Evolutionary conservation across 2,329 filamentous ascomycete genomes (phyloP), one percentile per base, ranked within the genome.

Genomic region (Penicillium sp.): DNA sequence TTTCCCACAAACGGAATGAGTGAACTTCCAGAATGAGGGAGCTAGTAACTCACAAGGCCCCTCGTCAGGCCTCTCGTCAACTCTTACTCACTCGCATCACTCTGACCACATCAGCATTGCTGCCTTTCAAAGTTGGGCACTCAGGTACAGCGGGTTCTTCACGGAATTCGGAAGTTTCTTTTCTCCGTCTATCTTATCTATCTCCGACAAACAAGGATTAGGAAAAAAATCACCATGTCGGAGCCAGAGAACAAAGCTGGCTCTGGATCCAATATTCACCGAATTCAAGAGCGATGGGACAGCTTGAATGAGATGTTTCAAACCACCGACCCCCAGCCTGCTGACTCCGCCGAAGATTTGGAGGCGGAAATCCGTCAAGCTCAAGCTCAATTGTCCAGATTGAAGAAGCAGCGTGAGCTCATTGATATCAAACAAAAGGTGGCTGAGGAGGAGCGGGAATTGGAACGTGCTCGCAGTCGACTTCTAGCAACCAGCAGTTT

Each of bases 351-450:
- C 39, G 39, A 53, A 19, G 51, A 53, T 9, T 32, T 53, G n/a
- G 51, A 53, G 34, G 46, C 26, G 10, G 30, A 53, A 41, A 53
- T 53, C 9, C 51, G 39, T 35, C 32, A 53, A 35, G 51, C 51
- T 9, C 51, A 53, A 39, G 51, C 46, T 36, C 51, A 53, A 35
- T 18, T 53, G 16, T 19, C 34, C 32, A 29, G 40, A 42, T n/a
- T 53, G 39, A 53, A 53, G 32, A 53, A 44, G 40, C 51, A 53
- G 40, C 51, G 51, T 7, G 46, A 50, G 40, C 51, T 53, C 46
- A 53, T 53, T 44, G 51, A 53, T 13, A 53, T 53, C 46, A 48
- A 53, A 23, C 51, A 53, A 29, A 49, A 53, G 27, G 51, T 53
- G 16, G 51, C 51, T 13, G 51, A 53, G 19, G 51, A 53, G 19